Conservation (phyloP, 306 rosid genomes). For the Cucumis sativus region Cucumber_9930_V3 NC_026658.2:14928501-14929000, state of each 20-base stretch:
- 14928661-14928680: not conserved
- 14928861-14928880: not conserved
- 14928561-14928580: not conserved
- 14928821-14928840: not conserved
- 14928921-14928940: slow-evolving; percentile 15
- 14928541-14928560: not conserved
- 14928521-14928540: not conserved
- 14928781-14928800: slow-evolving; percentile 16
- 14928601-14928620: not conserved
- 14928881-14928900: slow-evolving; percentile 2
- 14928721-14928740: slow-evolving; percentile 2
- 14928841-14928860: not conserved
- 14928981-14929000: slow-evolving; percentile 1
- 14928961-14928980: slow-evolving; percentile 12
- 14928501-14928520: not conserved
- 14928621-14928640: not conserved
- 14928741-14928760: slow-evolving; percentile 16
- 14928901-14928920: slow-evolving; percentile 8
- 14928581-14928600: not conserved
- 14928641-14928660: not conserved
- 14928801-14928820: not conserved
- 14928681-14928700: not conserved
- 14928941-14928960: slow-evolving; percentile 6
- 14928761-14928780: slow-evolving; percentile 10
- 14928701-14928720: not conserved